These are phyloP conservation scores for Thraustochytrium striatum DNA, from an alignment of 352 stramenopile genomes.

Conservation along the genomic window DNA sequence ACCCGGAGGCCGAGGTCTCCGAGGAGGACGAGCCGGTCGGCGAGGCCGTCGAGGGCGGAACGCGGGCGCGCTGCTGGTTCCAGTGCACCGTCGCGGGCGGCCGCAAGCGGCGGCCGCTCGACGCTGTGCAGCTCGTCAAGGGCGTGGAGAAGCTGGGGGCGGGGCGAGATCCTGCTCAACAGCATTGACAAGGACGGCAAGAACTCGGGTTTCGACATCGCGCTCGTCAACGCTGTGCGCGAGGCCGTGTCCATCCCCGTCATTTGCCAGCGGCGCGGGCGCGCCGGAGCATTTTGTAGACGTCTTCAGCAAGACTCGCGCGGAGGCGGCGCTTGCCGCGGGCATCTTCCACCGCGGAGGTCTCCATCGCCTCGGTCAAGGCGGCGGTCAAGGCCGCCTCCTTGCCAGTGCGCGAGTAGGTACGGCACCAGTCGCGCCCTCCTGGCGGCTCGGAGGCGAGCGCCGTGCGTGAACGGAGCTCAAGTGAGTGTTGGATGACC, in stretches of 20 bases:
- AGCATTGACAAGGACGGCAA: slow-evolving; percentile 98
- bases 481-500: no score
- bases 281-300: slow-evolving; percentile 87
- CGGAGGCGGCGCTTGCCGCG: slow-evolving; percentile 91
- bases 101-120: slow-evolving; percentile 78
- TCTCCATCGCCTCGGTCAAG: slow-evolving; percentile 90
- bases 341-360: slow-evolving; percentile 97
- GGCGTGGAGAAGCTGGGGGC: slow-evolving; percentile 85
- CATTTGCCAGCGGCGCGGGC: slow-evolving; percentile 92
- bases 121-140: slow-evolving; percentile 73
- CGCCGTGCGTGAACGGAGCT: no score
- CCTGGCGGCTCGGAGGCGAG: no score
- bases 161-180: slow-evolving; percentile 94
- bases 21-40: slow-evolving; percentile 30
- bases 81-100: slow-evolving; percentile 94
- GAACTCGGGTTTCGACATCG: slow-evolving; percentile 72
- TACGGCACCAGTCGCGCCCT: no score
- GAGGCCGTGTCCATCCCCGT: slow-evolving; percentile 90
- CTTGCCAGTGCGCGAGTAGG: slow-evolving; percentile 23
- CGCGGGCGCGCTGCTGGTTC: slow-evolving; percentile 89
- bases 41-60: background rate
- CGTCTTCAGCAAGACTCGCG: slow-evolving; percentile 83
- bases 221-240: slow-evolving; percentile 78
- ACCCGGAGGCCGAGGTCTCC: background rate
- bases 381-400: slow-evolving; percentile 61